Evolutionary conservation across 2,329 filamentous ascomycete species (phyloP).

Genomic region (Penicillium corylophilum): DNA sequence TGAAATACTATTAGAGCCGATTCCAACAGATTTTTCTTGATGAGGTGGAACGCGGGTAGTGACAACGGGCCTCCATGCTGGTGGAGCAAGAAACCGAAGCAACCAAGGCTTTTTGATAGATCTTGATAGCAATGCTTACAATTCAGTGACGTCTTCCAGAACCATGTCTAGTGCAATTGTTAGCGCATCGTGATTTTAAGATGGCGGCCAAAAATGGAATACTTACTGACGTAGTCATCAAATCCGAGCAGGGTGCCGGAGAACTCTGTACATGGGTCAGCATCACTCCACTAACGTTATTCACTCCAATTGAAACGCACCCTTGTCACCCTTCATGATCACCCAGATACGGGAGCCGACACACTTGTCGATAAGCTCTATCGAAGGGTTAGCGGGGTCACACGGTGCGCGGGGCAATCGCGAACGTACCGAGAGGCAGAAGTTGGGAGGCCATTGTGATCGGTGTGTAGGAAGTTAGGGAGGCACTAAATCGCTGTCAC

Average conservation of each 20-base stretch:
- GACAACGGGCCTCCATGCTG: not conserved
- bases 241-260: slow-evolving; percentile 91
- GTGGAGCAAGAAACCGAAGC: not conserved
- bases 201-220: slow-evolving; percentile 9
- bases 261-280: slow-evolving; percentile 66
- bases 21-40: not conserved
- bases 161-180: slow-evolving; percentile 75
- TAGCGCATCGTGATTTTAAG: slow-evolving; percentile 18
- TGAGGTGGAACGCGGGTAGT: not conserved
- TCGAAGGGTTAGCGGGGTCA: slow-evolving; percentile 24
- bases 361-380: slow-evolving; percentile 98
- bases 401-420: slow-evolving; percentile 6
- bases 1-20: slow-evolving; percentile 40
- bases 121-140: slow-evolving; percentile 56
- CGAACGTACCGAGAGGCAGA: slow-evolving; percentile 63
- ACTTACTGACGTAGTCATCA: slow-evolving; percentile 99
- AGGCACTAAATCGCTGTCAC: not conserved
- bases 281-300: not conserved
- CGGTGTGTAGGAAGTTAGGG: not conserved
- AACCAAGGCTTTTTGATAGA: not conserved
- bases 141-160: slow-evolving; percentile 93
- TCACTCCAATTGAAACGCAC: slow-evolving; percentile 48
- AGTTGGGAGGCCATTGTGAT: slow-evolving; percentile 68
- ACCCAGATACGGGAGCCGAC: slow-evolving; percentile 98
- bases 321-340: slow-evolving; percentile 98